Conservation (phyloP, 805 yeast species). For the Metschnikowia cerradonensis region DNA sequence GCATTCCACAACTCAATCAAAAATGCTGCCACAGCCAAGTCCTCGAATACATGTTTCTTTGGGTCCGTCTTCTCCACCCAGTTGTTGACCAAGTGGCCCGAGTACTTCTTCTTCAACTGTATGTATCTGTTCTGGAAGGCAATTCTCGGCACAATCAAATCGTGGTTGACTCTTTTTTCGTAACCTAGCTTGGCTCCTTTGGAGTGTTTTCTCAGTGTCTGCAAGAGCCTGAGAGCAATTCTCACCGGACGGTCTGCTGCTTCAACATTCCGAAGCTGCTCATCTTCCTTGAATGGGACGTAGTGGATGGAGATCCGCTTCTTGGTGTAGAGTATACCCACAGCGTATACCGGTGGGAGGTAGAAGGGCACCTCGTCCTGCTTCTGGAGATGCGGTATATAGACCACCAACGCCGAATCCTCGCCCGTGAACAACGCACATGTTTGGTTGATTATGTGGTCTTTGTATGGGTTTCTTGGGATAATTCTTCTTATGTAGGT, state of each 20-base stretch:
- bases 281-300: conserved; percentile 48
- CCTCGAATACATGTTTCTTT: conserved; percentile 92
- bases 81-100: conserved; percentile 63
- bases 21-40: conserved; percentile 92
- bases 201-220: conserved; percentile 81
- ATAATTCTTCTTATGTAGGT: conserved; percentile 77
- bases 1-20: conserved; percentile 79
- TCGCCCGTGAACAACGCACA: conserved; percentile 50
- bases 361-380: conserved; percentile 75
- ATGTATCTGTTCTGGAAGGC: conserved; percentile 81
- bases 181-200: conserved; percentile 81
- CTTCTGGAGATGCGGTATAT: conserved; percentile 67
- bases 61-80: conserved; percentile 98
- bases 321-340: conserved; percentile 58
- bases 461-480: conserved; percentile 90
- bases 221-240: conserved; percentile 74
- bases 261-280: conserved; percentile 26
- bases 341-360: conserved; percentile 78
- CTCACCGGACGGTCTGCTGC: conserved; percentile 64
- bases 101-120: conserved; percentile 74
- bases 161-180: conserved; percentile 84
- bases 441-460: conserved; percentile 78
- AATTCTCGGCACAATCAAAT: conserved; percentile 75
- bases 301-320: conserved; percentile 67
- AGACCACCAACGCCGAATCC: conserved; percentile 56